These are phyloP conservation scores for Peronospora tabacina DNA, from an alignment of 352 stramenopile species.

Conservation along the genomic window DNA sequence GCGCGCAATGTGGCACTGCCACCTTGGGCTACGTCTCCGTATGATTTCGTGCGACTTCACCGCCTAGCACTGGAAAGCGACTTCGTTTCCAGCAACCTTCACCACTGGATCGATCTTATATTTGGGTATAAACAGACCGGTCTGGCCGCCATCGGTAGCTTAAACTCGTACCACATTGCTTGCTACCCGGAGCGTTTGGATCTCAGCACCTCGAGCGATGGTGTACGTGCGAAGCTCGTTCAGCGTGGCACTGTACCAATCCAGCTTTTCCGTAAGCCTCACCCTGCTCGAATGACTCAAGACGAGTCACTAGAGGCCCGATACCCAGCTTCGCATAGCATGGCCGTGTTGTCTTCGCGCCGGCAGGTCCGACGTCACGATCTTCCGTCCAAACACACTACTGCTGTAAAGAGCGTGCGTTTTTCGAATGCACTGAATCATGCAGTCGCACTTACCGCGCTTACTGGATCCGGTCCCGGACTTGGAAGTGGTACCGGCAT, in stretches of 20 bases:
- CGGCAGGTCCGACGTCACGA: slow-evolving; percentile 78
- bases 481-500: slow-evolving; percentile 69
- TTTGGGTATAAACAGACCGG: slow-evolving; percentile 97
- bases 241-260: slow-evolving; percentile 69
- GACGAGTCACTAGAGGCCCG: slow-evolving; percentile 66
- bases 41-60: slow-evolving; percentile 95
- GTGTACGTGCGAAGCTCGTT: slow-evolving; percentile 50
- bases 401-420: slow-evolving; percentile 58
- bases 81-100: slow-evolving; percentile 94
- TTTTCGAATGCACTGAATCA: slow-evolving; percentile 75
- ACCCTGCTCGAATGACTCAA: slow-evolving; percentile 64
- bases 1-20: slow-evolving; percentile 89
- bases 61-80: slow-evolving; percentile 96
- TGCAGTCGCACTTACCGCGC: slow-evolving; percentile 38
- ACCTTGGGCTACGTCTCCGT: slow-evolving; percentile 91
- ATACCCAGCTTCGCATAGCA: slow-evolving; percentile 61
- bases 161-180: slow-evolving; percentile 91
- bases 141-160: slow-evolving; percentile 64
- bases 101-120: slow-evolving; percentile 99
- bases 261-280: slow-evolving; percentile 71
- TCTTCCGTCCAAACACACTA: slow-evolving; percentile 59
- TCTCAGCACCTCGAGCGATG: slow-evolving; percentile 50
- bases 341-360: slow-evolving; percentile 66
- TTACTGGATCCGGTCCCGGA: slow-evolving; percentile 35
- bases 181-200: slow-evolving; percentile 75